These are phyloP conservation scores for Santalum album DNA, from an alignment of 164 flowering plant genomes.

Conservation along the genomic window DNA sequence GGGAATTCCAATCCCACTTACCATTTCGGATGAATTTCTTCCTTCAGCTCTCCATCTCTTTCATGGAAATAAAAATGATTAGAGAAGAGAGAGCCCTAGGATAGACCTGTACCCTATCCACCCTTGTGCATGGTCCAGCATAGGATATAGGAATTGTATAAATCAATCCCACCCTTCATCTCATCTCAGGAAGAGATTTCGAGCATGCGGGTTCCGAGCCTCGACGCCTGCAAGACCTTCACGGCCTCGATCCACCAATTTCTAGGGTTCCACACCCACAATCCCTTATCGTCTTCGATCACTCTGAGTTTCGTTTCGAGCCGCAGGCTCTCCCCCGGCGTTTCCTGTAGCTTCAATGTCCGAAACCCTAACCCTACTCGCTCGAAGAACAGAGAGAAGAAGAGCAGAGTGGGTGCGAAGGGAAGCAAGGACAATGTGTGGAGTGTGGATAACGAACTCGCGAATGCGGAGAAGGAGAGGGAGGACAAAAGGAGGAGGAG, in stretches of 20 bases:
- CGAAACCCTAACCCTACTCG: conserved; percentile 8
- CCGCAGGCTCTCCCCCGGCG: conserved; percentile 6
- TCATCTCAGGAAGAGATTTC: too few species aligned
- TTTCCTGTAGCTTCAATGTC: conserved; percentile 19
- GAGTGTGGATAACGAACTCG: conserved; percentile 82
- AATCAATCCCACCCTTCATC: too few species aligned
- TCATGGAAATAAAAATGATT: too few species aligned
- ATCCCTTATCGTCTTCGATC: neutral
- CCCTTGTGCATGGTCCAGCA: too few species aligned
- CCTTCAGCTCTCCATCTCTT: too few species aligned
- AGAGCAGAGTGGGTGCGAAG: conserved; percentile 8
- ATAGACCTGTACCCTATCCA: too few species aligned
- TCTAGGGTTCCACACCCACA: conserved; percentile 18
- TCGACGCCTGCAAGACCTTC: too few species aligned
- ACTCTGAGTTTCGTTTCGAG: neutral
- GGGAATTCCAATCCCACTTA: too few species aligned
- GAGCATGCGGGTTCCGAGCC: too few species aligned
- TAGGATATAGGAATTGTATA: too few species aligned
- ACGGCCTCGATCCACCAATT: neutral
- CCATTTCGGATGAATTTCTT: too few species aligned
- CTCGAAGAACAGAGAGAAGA: conserved; percentile 4
- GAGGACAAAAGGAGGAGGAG: conserved; percentile 19
- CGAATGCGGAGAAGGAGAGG: conserved; percentile 19
- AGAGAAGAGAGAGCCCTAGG: too few species aligned
- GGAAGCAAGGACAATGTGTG: conserved; percentile 71